Base-by-base conservation (phyloP, 2,329 filamentous ascomycete genomes). In the Trichoderma asperellum region DNA sequence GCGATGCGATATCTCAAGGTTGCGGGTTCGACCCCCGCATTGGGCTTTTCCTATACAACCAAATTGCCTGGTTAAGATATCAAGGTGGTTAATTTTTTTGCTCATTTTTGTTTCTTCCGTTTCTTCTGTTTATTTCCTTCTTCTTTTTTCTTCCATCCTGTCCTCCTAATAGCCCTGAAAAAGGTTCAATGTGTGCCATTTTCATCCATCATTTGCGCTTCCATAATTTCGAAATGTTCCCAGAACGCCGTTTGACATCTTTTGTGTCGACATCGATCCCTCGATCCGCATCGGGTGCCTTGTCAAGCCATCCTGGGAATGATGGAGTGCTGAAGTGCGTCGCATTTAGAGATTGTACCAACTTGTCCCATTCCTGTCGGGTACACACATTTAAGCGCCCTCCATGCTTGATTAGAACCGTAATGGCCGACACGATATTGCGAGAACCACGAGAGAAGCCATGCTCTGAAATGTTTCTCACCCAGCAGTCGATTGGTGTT, bases 1-100 rank as follows among this genome's bases (percentile, higher is more conserved):
- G 40, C 40, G 40, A 43, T 43, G 40, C 18, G 40, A 43, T 43
- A 85, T 85, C 83, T 86, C 82, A 84, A 85, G 83, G 83, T 81
- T 85, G 83, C 81, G 83, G 83, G 85, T 87, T 86, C 83, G 83
- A 84, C 79, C 79, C 78, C 78, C 79, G 77, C 79, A 78, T 80
- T 76, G 79, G 79, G 77, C 79, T 80, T 58, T 79, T 80, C 78
- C 79, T 80, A 79, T 78, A 76, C 40, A 43, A n/a, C 40, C 40
- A 43, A 43, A n/a, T 43, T 43, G 40, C 40, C 40, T n/a, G 40
- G 40, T n/a, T n/a, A 43, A 43, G 40, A 43, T 43, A 43, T 43
- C 40, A 43, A n/a, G 40, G 40, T 43, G 40, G 40, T 43, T 43
- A 6, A 18, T 43, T 43, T 40, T 18, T 40, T 40, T 5, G 2